Percentiles rank a stretch among this genome's conserved stretches.
Evolutionary conservation across 169 alveolate species (phyloP).

Genomic region (Besnoitia besnoiti): DNA sequence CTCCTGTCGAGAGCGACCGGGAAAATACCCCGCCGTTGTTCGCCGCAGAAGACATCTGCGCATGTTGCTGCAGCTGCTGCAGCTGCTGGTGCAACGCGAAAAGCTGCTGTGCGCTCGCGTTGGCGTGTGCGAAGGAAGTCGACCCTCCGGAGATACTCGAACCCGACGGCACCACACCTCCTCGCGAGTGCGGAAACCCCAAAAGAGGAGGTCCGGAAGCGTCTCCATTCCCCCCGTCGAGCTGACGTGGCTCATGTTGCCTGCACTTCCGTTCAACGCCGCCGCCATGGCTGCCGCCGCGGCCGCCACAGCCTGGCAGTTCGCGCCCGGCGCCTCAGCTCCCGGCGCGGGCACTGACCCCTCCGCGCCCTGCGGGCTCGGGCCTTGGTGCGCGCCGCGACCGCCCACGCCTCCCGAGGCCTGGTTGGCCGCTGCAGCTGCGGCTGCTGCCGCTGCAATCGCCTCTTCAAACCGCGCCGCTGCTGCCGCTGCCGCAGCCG

Average conservation of each 20-base stretch:
- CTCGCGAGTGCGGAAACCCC: neutral
- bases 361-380: neutral
- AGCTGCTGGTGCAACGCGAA: neutral
- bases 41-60: neutral
- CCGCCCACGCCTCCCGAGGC: neutral
- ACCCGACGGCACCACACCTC: neutral
- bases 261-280: neutral
- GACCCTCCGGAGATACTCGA: neutral
- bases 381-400: neutral
- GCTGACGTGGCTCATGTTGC: no score
- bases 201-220: neutral
- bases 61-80: neutral
- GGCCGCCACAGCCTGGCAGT: neutral
- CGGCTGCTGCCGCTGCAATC: slow-evolving; percentile 12
- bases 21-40: neutral
- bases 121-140: neutral
- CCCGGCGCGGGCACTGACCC: neutral
- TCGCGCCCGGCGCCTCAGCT: no score
- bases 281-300: neutral
- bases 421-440: slow-evolving; percentile 10
- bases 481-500: neutral
- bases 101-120: neutral
- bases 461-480: slow-evolving; percentile 19
- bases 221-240: neutral
- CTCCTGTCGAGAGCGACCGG: neutral